A percentile compares a stretch with the other conserved stretches of the same genome.
Conservation (phyloP, 2,329 filamentous ascomycete genomes). For the Metarhizium album region DNA sequence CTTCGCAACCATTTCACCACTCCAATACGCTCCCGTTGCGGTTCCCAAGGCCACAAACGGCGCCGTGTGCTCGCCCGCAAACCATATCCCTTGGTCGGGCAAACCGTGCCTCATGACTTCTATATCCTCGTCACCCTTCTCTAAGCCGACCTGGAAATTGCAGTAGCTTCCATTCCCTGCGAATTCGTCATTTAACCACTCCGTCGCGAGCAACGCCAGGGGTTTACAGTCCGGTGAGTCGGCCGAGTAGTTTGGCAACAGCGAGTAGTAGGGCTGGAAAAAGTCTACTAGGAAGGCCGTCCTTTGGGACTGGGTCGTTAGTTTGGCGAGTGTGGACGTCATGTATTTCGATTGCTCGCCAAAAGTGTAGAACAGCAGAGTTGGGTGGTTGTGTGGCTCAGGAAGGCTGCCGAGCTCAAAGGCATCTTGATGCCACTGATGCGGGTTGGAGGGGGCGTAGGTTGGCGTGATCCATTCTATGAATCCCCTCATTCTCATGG, state of each 20-base stretch:
- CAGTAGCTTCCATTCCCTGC: conserved; percentile 75
- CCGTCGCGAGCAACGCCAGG: conserved; percentile 53
- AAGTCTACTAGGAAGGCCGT: conserved; percentile 49
- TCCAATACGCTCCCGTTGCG: conserved; percentile 85
- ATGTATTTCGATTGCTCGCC: conserved; percentile 50
- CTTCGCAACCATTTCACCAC: conserved; percentile 66
- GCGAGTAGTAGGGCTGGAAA: conserved; percentile 69
- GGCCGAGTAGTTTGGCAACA: conserved; percentile 55
- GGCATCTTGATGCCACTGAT: conserved; percentile 63
- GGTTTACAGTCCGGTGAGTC: conserved; percentile 49
- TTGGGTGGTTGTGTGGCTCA: conserved; percentile 53
- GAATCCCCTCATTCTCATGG: conserved; percentile 49
- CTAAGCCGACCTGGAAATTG: conserved; percentile 72
- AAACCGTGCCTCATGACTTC: conserved; percentile 50
- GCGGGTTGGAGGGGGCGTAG: conserved; percentile 54
- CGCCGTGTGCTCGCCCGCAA: conserved; percentile 83
- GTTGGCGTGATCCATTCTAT: conserved; percentile 63
- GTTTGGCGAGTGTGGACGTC: conserved; percentile 31
- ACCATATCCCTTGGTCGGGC: conserved; percentile 62
- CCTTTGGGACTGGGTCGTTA: conserved; percentile 35
- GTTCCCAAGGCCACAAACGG: conserved; percentile 85
- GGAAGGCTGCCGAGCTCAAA: conserved; percentile 65
- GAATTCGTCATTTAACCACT: conserved; percentile 68
- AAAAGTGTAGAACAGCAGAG: conserved; percentile 73
- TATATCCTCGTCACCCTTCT: conserved; percentile 62